These are phyloP conservation scores for Backusella parvicylindrica DNA, from an alignment of 192 early-diverging fungal species.

Conservation along the genomic window DNA sequence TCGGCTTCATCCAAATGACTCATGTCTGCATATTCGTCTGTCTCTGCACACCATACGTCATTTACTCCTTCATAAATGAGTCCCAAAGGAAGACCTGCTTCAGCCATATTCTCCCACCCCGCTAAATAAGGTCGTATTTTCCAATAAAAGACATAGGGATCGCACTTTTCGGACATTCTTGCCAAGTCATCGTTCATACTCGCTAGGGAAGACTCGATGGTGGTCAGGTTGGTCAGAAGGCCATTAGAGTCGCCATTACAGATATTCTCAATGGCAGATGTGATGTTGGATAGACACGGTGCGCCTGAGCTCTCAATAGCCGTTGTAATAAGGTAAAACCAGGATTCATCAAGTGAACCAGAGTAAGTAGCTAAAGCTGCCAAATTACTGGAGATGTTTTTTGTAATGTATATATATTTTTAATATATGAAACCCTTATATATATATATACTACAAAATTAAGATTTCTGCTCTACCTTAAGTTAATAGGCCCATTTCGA, in stretches of 20 bases:
- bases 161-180: slow-evolving; percentile 91
- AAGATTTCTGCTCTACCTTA: slow-evolving; percentile 49
- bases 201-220: slow-evolving; percentile 51
- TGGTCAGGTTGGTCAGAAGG: slow-evolving; percentile 49
- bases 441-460: neutral
- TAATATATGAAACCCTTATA: neutral
- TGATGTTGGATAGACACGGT: slow-evolving; percentile 62
- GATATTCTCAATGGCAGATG: slow-evolving; percentile 58
- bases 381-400: slow-evolving; percentile 58
- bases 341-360: slow-evolving; percentile 88
- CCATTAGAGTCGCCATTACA: slow-evolving; percentile 49
- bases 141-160: slow-evolving; percentile 94
- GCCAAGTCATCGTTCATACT: slow-evolving; percentile 54
- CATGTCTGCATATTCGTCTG: slow-evolving; percentile 46
- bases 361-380: slow-evolving; percentile 80
- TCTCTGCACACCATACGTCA: slow-evolving; percentile 29
- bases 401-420: slow-evolving; percentile 17
- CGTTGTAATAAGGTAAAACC: slow-evolving; percentile 94
- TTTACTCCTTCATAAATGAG: slow-evolving; percentile 91
- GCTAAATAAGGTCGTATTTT: slow-evolving; percentile 87
- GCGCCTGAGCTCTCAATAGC: slow-evolving; percentile 85
- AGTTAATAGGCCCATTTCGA: slow-evolving; percentile 66
- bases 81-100: slow-evolving; percentile 81
- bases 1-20: slow-evolving; percentile 47
- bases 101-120: slow-evolving; percentile 91